phyloP scores from a whole-genome alignment of 768 basidiomycete species.

The Leccinum incarnatum region DNA sequence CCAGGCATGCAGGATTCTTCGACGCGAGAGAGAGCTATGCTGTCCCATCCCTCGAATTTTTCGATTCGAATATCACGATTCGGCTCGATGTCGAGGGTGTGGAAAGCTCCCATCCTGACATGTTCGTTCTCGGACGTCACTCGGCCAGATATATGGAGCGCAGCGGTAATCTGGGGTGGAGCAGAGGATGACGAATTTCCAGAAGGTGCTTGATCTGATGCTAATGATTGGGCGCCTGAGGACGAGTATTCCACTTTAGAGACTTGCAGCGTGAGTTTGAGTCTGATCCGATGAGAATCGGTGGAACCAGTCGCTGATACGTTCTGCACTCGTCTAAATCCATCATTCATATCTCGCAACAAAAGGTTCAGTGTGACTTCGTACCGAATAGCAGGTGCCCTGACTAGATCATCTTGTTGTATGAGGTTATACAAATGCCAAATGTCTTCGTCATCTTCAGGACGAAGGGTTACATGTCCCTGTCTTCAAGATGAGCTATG shows the following conservation, averaged over 20 bases:
- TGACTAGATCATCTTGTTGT: conserved; percentile 79
- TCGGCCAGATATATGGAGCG: conserved; percentile 83
- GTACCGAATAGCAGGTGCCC: conserved; percentile 82
- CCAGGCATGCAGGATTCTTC: conserved; percentile 92
- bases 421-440: conserved; percentile 99
- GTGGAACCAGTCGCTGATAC: conserved; percentile 91
- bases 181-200: conserved; percentile 29
- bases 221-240: conserved; percentile 49
- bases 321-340: conserved; percentile 75
- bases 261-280: conserved; percentile 83
- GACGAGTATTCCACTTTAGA: conserved; percentile 80
- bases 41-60: conserved; percentile 90
- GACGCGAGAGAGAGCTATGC: conserved; percentile 75
- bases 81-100: conserved; percentile 90
- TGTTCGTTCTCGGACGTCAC: conserved; percentile 84
- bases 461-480: conserved; percentile 93
- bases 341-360: conserved; percentile 8
- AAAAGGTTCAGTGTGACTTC: conserved; percentile 14
- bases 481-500: conserved; percentile 34
- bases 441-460: conserved; percentile 99
- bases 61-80: conserved; percentile 90
- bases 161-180: conserved; percentile 42
- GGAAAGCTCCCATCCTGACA: conserved; percentile 90
- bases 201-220: conserved; percentile 40
- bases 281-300: conserved; percentile 83